Evolutionary conservation across 345 rosid species (phyloP).

Genomic region (Euphorbia pulcherrima): DNA sequence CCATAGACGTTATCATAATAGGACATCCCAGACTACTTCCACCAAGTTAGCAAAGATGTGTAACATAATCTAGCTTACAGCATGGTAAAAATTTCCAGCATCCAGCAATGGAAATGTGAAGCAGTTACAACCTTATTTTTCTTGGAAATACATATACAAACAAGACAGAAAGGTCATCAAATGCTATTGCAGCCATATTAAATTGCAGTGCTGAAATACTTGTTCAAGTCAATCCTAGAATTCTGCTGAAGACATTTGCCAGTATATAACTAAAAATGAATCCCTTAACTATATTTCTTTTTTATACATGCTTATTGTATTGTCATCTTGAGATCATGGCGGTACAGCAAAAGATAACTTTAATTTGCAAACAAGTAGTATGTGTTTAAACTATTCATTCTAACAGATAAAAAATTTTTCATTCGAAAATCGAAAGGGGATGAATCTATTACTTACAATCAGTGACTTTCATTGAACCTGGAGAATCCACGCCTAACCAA

Average conservation of each 20-base stretch:
- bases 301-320: not conserved
- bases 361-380: not conserved
- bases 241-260: not conserved
- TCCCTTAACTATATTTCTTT: not conserved
- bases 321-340: not conserved
- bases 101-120: too few species aligned
- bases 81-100: not conserved
- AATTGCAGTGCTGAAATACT: not conserved
- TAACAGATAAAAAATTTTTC: not conserved
- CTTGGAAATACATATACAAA: not conserved
- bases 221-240: not conserved
- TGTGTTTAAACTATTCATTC: not conserved
- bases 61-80: not conserved
- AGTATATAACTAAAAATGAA: not conserved
- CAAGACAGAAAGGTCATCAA: too few species aligned
- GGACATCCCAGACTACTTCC: not conserved
- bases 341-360: not conserved
- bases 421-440: conserved; percentile 10
- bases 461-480: conserved; percentile 83
- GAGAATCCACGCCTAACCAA: conserved; percentile 81
- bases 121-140: not conserved
- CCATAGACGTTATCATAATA: not conserved
- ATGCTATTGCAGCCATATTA: too few species aligned
- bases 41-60: not conserved
- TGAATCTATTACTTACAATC: conserved; percentile 60